Conservation (phyloP, 1,284 basidiomycete species). For the Leccinum pachyderme region DNA sequence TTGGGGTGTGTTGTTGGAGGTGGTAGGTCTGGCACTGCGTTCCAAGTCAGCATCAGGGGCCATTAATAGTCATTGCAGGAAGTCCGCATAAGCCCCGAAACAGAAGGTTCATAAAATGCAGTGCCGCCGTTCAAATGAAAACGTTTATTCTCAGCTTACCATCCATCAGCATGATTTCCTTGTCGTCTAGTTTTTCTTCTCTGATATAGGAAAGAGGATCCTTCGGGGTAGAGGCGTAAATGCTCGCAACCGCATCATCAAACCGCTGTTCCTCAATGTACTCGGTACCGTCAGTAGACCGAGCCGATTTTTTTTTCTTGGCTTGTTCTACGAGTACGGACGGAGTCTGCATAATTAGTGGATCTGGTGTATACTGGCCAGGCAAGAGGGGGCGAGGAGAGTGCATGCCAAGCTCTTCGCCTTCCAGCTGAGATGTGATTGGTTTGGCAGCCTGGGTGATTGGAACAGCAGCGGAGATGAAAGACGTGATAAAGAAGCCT, state of each 20-base stretch:
- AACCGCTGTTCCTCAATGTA: conserved; percentile 21
- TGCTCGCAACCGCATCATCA: conserved; percentile 23
- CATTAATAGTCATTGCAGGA: conserved; percentile 21
- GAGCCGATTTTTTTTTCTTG: conserved; percentile 10
- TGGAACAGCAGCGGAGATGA: conserved; percentile 32
- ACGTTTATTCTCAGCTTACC: conserved; percentile 35
- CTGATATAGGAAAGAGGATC: conserved; percentile 40
- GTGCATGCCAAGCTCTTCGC: conserved; percentile 15
- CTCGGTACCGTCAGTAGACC: background rate
- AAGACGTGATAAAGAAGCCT: conserved; percentile 35
- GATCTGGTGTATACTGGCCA: conserved; percentile 31
- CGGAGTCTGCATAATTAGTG: conserved; percentile 42
- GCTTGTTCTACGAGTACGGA: conserved; percentile 16
- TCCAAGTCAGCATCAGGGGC: conserved; percentile 21
- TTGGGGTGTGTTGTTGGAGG: conserved; percentile 46
- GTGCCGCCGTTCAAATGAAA: conserved; percentile 9
- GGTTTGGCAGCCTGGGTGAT: conserved; percentile 17
- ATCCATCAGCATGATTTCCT: conserved; percentile 50
- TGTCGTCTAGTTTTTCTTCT: conserved; percentile 53
- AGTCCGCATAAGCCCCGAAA: conserved; percentile 26
- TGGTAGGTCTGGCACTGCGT: conserved; percentile 50
- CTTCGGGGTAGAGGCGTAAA: conserved; percentile 27
- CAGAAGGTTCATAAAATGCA: conserved; percentile 11
- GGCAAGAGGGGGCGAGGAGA: conserved; percentile 33
- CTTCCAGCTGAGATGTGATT: conserved; percentile 18